Evolutionary conservation across 306 rosid species (phyloP), one percentile per base, ranked within the genome.

Genomic region (Fagus crenata): DNA sequence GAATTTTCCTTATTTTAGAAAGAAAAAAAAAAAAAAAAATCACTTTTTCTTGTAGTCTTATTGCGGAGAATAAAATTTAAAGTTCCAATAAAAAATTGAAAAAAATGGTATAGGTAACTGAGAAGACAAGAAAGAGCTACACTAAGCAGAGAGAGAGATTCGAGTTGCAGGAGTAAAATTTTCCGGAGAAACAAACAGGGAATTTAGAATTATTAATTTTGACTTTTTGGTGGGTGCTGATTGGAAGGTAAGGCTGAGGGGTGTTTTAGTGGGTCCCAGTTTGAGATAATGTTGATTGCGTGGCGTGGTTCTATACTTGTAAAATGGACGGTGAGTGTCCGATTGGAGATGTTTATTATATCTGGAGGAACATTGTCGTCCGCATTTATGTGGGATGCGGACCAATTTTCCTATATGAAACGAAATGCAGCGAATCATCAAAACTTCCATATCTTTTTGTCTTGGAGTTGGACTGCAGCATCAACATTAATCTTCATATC

Each of bases 181-280:
- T 81, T 78, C 15, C 7, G 2, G 75, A n/a, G 55, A 80, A 77
- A 43, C 74, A 71, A 77, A 58, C 80, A 41, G 49, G 65, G 46
- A 69, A 1, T 58, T 74, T 5, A 15, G 49, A 75, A n/a, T 8
- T 37, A 4, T 64, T 61, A 68, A 35, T 72, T 69, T 59, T 41
- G 77, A 54, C 65, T 31, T 53, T 49, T 73, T 6, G 39, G 15
- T 40, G 43, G 53, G 4, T 6, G 58, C 3, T 41, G 42, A 42
- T 28, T 69, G 35, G 46, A 4, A 1, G 78, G 84, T 6, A 8
- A 36, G 67, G 42, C 14, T 18, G 73, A 6, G 1, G 6, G 35
- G 69, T 11, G 54, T 56, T 43, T 42, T 4, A 6, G 36, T 75
- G 77, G 86, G 78, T 76, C 84, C 15, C 9, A 22, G n/a, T 14